Evolutionary conservation across 805 yeast genomes (phyloP), one percentile per base, ranked within the genome.

Genomic region (Candida piceae): DNA sequence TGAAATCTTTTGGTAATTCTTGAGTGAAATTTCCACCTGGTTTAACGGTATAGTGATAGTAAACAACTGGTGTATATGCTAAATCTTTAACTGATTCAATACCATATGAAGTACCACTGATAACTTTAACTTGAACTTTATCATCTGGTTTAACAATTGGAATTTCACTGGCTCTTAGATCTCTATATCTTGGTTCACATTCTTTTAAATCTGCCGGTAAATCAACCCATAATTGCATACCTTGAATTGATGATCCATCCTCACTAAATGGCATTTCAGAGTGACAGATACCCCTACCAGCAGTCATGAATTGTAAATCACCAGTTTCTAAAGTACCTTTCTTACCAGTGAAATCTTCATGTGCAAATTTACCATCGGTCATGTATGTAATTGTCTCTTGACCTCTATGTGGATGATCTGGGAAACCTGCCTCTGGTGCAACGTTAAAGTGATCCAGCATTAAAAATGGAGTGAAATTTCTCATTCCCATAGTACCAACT

Each of bases 221-320:
- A 56, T 85, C 94, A 25, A 85, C 93, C 96, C 96, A 87, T 36
- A 87, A 64, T 60, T 87, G 96, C 67, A 86, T 64, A 42, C 95
- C 95, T 37, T 66, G 69, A 21, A 63, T 61, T 16, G 64, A 62
- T 16, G 72, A 61, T 1, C 80, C 76, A 28, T 70, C 70, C 26
- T 58, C 62, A 26, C 72, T 66, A 24, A 79, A 79, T 7, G 95
- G 95, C 76, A 86, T 86, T 55, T 87, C 96, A 3, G 87, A 74
- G 58, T 86, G 96, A 37, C 84, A 84, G 25, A 86, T 76, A 34
- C 94, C 96, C 49, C 72, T 74, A 41, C 95, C 96, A 5, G 96
- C 95, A 19, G 95, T 87, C 96, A 87, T 87, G 59, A 87, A 86
- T 59, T 87, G 96, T 47, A 88, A 66, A 57, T 87, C 96, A 39